Conservation (phyloP, 768 basidiomycete species). For the Boletellus emodensis region DNA sequence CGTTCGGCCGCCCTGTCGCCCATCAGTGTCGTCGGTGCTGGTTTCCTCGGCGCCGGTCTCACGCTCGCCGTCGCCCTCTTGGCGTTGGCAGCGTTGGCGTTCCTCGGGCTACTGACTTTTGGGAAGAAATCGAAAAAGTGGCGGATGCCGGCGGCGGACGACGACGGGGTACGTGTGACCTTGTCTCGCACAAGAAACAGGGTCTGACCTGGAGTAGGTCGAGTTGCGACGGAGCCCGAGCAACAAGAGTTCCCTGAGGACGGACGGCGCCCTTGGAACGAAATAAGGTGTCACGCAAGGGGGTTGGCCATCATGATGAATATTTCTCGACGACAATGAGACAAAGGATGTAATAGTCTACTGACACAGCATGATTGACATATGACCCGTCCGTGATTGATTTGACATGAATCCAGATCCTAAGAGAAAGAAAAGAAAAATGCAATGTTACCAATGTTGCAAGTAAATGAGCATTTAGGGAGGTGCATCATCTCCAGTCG, state of each 20-base stretch:
- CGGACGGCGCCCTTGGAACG: not conserved
- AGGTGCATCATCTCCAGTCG: slow-evolving; percentile 30
- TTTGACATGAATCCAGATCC: slow-evolving; percentile 18
- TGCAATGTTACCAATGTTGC: slow-evolving; percentile 15
- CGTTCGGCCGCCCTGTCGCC: slow-evolving; percentile 32
- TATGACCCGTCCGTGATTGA: slow-evolving; percentile 15
- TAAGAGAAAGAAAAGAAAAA: slow-evolving; percentile 6
- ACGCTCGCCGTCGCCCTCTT: slow-evolving; percentile 40
- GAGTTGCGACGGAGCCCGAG: slow-evolving; percentile 20
- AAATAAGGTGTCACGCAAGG: not conserved
- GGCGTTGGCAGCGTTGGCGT: slow-evolving; percentile 36
- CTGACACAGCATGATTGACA: slow-evolving; percentile 9
- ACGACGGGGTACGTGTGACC: slow-evolving; percentile 18
- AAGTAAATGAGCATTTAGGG: not conserved
- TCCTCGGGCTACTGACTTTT: slow-evolving; percentile 37
- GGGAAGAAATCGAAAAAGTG: slow-evolving; percentile 14
- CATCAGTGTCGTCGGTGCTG: slow-evolving; percentile 58
- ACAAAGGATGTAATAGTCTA: slow-evolving; percentile 7
- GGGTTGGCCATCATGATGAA: not conserved
- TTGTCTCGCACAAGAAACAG: no score
- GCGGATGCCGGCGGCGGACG: not conserved
- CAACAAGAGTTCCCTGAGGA: slow-evolving; percentile 1
- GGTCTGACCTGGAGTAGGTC: slow-evolving; percentile 12
- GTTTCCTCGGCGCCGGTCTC: slow-evolving; percentile 62
- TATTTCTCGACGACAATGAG: not conserved